phyloP scores from a whole-genome alignment of 371 early-diverging fungal genomes.

The Circinella umbellata region DNA sequence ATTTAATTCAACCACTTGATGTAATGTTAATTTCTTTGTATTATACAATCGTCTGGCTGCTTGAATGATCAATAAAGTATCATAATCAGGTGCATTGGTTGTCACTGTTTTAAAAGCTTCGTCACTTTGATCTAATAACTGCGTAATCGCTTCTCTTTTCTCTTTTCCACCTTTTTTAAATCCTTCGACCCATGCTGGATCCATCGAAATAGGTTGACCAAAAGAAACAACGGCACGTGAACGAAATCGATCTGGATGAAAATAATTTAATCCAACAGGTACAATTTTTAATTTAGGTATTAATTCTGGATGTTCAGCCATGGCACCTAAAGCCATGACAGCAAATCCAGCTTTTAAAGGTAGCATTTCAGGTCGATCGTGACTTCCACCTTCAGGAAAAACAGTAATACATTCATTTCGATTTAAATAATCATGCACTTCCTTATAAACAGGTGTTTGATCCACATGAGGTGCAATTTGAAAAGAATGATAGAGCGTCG shows the following conservation, averaged over 20 bases:
- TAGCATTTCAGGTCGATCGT: constrained; percentile 93
- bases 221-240: constrained; percentile 96
- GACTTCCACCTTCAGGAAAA: constrained; percentile 98
- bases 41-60: constrained; percentile 90
- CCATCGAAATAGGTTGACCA: constrained; percentile 86
- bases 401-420: constrained; percentile 89
- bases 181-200: constrained; percentile 73
- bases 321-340: constrained; percentile 78
- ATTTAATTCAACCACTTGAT: constrained; percentile 84
- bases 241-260: constrained; percentile 95
- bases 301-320: constrained; percentile 78
- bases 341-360: constrained; percentile 75
- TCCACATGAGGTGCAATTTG: constrained; percentile 88
- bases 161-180: constrained; percentile 83
- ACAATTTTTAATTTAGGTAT: constrained; percentile 82
- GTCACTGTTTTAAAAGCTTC: constrained; percentile 86
- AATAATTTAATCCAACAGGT: constrained; percentile 93
- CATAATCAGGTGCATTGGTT: constrained; percentile 92
- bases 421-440: constrained; percentile 79
- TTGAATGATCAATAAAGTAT: constrained; percentile 91
- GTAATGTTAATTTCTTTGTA: constrained; percentile 67
- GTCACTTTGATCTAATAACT: constrained; percentile 76
- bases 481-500: constrained; percentile 33
- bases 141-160: constrained; percentile 81
- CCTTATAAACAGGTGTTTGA: constrained; percentile 82